Conservation (phyloP, 495 filamentous ascomycete species). For the Trichoderma reesei region DNA sequence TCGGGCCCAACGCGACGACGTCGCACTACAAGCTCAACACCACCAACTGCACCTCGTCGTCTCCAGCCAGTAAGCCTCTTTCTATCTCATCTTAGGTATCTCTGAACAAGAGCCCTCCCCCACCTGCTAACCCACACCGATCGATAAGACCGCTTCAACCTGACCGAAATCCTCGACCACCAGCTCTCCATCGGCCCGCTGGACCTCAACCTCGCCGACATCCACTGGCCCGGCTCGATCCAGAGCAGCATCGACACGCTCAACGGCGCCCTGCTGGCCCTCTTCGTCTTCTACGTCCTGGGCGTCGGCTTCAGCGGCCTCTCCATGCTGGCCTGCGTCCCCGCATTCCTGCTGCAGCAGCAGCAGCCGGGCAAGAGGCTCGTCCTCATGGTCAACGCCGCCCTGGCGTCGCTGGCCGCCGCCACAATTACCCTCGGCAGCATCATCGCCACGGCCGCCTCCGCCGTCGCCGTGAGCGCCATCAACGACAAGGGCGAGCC, state of each 20-base stretch:
- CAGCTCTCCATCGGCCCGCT: constrained; percentile 40
- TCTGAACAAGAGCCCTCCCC: neutral
- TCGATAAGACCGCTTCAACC: constrained; percentile 44
- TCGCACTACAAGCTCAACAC: constrained; percentile 41
- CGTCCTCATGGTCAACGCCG: constrained; percentile 35
- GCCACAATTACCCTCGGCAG: constrained; percentile 21
- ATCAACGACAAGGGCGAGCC: constrained; percentile 25
- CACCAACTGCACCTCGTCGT: constrained; percentile 51
- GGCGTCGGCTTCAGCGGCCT: constrained; percentile 49
- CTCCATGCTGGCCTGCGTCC: constrained; percentile 40
- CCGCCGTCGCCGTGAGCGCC: constrained; percentile 21
- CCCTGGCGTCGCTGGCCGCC: constrained; percentile 22
- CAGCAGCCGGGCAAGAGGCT: constrained; percentile 21
- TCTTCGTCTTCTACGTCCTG: constrained; percentile 58
- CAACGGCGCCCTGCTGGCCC: constrained; percentile 36
- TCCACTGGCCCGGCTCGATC: constrained; percentile 56
- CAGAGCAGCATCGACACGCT: constrained; percentile 48
- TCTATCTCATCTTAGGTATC: constrained; percentile 3
- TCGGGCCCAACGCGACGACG: constrained; percentile 42
- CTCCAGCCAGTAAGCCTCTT: constrained; percentile 37
- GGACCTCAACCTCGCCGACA: constrained; percentile 39
- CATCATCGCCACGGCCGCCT: constrained; percentile 23
- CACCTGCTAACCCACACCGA: neutral
- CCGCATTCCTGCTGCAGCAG: constrained; percentile 28
- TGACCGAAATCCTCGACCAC: constrained; percentile 42